These are phyloP conservation scores for Neonothopanus nambi DNA, from an alignment of 1,284 basidiomycete species.

Conservation along the genomic window DNA sequence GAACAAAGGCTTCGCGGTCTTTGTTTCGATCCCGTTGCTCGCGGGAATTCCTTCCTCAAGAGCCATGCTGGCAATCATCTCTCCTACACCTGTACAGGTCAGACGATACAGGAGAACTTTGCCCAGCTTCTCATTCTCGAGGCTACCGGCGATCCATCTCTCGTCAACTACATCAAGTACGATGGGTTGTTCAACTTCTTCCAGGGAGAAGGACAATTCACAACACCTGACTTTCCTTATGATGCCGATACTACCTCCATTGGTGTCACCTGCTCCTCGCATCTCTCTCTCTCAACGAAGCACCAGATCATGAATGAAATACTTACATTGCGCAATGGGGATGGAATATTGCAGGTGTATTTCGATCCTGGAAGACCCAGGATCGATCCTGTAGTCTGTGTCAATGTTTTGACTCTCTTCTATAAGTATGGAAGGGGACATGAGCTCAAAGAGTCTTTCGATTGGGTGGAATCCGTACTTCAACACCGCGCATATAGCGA, in stretches of 20 bases:
- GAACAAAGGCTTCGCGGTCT: slow-evolving; percentile 46
- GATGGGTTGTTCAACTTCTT: slow-evolving; percentile 57
- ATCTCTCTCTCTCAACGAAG: slow-evolving; percentile 1
- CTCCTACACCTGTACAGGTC: slow-evolving; percentile 47
- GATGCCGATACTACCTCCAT: slow-evolving; percentile 57
- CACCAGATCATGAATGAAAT: slow-evolving; percentile 51
- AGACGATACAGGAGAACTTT: slow-evolving; percentile 52
- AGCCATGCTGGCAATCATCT: slow-evolving; percentile 40
- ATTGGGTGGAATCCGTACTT: slow-evolving; percentile 53
- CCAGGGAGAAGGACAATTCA: slow-evolving; percentile 43
- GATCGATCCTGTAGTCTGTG: slow-evolving; percentile 54
- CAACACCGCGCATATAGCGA: slow-evolving; percentile 52
- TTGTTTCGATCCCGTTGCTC: slow-evolving; percentile 44
- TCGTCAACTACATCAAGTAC: slow-evolving; percentile 21
- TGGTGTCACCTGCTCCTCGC: slow-evolving; percentile 38
- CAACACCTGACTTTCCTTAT: slow-evolving; percentile 45
- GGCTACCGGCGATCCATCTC: slow-evolving; percentile 46
- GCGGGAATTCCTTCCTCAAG: slow-evolving; percentile 28
- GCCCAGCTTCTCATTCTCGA: slow-evolving; percentile 60
- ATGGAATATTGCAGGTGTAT: slow-evolving; percentile 55
- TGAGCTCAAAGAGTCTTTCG: slow-evolving; percentile 45
- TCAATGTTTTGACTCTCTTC: slow-evolving; percentile 52
- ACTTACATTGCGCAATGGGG: slow-evolving; percentile 46
- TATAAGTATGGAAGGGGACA: slow-evolving; percentile 47
- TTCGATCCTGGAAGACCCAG: slow-evolving; percentile 52